Conservation (phyloP, 495 filamentous ascomycete species). For the Apodospora peruviana region DNA sequence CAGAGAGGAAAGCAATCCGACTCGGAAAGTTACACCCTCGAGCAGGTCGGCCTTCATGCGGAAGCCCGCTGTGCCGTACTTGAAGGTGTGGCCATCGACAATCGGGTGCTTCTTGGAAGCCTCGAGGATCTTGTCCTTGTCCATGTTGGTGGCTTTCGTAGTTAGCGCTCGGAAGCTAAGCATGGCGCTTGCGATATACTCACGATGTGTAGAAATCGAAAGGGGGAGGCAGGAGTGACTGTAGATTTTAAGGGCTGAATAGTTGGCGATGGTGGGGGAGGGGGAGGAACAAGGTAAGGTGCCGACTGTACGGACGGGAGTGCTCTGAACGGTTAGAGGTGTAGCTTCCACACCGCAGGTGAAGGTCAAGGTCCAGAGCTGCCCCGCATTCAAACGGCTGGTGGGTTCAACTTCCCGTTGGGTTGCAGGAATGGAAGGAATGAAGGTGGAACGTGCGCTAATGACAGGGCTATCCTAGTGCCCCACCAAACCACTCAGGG, state of each 20-base stretch:
- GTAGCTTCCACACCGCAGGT: not conserved
- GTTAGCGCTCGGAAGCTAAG: too few species aligned
- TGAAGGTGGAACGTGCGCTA: not conserved
- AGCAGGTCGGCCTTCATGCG: conserved; percentile 60
- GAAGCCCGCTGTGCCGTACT: conserved; percentile 91
- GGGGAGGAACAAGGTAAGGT: not conserved
- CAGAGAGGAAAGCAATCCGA: conserved; percentile 83
- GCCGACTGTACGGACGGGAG: not conserved
- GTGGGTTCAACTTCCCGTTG: not conserved
- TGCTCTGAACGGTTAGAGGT: not conserved
- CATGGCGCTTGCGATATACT: too few species aligned
- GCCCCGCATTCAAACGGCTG: conserved; percentile 4
- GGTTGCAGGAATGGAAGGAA: not conserved
- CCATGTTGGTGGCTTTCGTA: conserved; percentile 10
- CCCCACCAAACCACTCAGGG: not conserved
- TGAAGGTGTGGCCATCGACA: conserved; percentile 64
- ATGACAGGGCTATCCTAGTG: not conserved
- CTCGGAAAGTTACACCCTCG: conserved; percentile 85
- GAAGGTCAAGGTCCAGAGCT: conserved; percentile 3
- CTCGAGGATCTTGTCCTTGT: conserved; percentile 43
- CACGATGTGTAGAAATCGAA: too few species aligned
- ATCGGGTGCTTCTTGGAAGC: conserved; percentile 62
- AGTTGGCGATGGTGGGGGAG: not conserved
- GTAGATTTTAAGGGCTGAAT: too few species aligned
- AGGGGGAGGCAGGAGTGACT: too few species aligned